Percentiles rank a stretch among this genome's conserved stretches.
phyloP scores from a whole-genome alignment of 306 rosid genomes.

The Alnus rubra region DNA sequence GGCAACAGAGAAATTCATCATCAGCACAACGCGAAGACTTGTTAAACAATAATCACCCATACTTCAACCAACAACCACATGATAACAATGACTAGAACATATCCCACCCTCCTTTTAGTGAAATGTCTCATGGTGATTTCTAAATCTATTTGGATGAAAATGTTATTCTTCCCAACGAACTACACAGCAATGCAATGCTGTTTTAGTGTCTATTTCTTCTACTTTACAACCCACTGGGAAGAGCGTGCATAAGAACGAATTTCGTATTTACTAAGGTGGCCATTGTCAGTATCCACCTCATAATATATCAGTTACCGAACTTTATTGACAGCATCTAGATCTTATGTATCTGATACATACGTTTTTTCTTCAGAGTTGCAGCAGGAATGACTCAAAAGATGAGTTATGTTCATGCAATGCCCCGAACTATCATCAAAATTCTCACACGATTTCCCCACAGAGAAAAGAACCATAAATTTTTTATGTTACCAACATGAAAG shows the following conservation, averaged over 20 bases:
- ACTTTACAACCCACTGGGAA: neutral
- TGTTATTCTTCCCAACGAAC: neutral
- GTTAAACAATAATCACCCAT: neutral
- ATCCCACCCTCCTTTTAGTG: neutral
- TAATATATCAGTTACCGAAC: neutral
- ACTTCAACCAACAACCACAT: neutral
- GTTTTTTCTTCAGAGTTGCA: neutral
- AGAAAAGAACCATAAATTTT: neutral
- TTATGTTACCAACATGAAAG: neutral
- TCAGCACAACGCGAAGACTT: constrained; percentile 3
- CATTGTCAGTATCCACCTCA: neutral
- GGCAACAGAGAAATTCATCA: constrained; percentile 23
- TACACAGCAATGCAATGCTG: neutral
- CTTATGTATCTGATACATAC: neutral
- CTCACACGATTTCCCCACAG: neutral
- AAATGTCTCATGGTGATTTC: neutral
- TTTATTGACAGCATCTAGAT: neutral
- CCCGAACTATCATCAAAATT: neutral
- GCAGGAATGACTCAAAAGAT: neutral
- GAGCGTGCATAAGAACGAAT: neutral
- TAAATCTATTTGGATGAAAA: neutral
- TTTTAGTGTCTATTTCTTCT: neutral
- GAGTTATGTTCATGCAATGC: neutral
- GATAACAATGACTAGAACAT: neutral
- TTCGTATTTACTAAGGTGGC: neutral